Evolutionary conservation across 768 basidiomycete species (phyloP).

Genomic region (Coprinopsis marcescibilis): DNA sequence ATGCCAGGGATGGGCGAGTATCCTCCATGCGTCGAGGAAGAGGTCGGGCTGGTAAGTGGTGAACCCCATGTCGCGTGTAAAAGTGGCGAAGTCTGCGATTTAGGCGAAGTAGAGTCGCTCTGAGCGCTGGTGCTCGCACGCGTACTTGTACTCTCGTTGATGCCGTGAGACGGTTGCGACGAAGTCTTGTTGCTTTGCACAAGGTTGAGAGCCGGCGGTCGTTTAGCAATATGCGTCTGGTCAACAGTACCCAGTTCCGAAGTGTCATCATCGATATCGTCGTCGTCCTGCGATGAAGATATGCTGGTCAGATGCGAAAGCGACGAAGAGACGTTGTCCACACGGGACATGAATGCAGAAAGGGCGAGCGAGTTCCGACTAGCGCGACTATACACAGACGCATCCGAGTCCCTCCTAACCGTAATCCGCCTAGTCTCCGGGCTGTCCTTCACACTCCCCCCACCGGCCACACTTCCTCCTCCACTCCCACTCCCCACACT

Average conservation of each 20-base stretch:
- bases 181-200: too few species aligned
- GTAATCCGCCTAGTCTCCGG: neutral
- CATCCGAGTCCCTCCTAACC: neutral
- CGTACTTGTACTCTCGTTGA: neutral
- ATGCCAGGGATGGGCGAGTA: neutral
- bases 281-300: too few species aligned
- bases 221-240: too few species aligned
- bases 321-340: too few species aligned
- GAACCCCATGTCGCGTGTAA: constrained; percentile 37
- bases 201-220: too few species aligned
- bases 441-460: constrained; percentile 6
- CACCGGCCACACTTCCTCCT: neutral
- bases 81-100: constrained; percentile 24
- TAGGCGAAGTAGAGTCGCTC: neutral
- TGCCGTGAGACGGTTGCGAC: too few species aligned
- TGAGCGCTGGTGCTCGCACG: neutral
- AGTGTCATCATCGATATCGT: too few species aligned
- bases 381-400: neutral
- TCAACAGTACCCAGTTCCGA: too few species aligned
- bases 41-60: too few species aligned
- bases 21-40: constrained; percentile 23
- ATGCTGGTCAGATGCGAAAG: too few species aligned
- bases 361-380: too few species aligned
- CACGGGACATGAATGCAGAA: too few species aligned
- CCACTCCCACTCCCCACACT: neutral